Base-by-base conservation (phyloP, 176 grass and related monocot genomes). In the Musa schizocarpa region DNA sequence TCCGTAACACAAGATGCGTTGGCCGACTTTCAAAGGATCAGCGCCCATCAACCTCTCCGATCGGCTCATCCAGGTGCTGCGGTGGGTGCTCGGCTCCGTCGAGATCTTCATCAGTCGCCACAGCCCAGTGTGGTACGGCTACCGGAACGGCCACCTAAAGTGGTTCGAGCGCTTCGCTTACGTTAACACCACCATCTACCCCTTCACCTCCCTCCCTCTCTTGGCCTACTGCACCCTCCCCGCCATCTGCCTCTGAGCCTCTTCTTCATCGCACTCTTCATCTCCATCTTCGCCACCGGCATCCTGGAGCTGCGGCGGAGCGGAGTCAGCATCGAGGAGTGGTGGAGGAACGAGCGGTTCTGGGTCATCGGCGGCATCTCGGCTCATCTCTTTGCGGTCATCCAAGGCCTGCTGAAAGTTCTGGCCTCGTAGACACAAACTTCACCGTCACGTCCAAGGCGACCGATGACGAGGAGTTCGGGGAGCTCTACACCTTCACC, bases 161-260 rank as follows among this genome's bases (percentile, higher is more conserved):
- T 99, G 95, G 95, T 91, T 99, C 11, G 95, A 94, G 82, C 91
- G 95, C 59, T 99, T 99, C 80, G 86, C 95, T 64, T 94, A 99
- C 89, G 88, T 99, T 76, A 99, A 99, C 81, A 94, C 95, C 80
- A 99, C 95, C 86, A 99, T 99, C 83, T 99, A 99, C 83, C 95
- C 95, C 0, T 99, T 99, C 85, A 99, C 95, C 65, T 68, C 95
- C 1, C 82, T 99, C 0, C 88, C 95, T 2, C 90, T 99, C 55
- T 83, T 99, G 61, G 95, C 91, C 53, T 94, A 99, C 83, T 99
- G 95, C 23, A 92, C 85, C 22, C 84, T 99, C 61, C 96, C 96
- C 0, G 96, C 96, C 71, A 79, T 95, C 78, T 95, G 96, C 83
- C 96, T 99, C 48, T 24, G 24, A 24, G 24, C 55, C 80, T 95